phyloP scores from a whole-genome alignment of 1,284 basidiomycete species.

The Cryptococcus maquisensis region DNA sequence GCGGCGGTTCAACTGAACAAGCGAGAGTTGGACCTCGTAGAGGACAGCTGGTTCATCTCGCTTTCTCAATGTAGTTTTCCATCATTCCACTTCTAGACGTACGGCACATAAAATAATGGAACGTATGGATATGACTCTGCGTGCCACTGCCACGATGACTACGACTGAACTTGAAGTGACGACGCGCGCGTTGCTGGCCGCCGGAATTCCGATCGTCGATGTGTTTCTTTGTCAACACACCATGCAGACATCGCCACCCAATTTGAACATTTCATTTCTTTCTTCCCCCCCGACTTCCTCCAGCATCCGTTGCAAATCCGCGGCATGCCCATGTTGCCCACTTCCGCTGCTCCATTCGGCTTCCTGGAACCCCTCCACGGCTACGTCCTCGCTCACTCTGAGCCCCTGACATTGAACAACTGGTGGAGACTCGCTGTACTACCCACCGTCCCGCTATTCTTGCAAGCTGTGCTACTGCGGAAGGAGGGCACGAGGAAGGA shows the following conservation, averaged over 20 bases:
- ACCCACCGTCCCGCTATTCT: conserved; percentile 23
- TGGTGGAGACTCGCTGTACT: conserved; percentile 16
- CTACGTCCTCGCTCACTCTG: conserved; percentile 19
- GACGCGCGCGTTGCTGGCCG: too few species aligned
- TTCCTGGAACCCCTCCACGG: conserved; percentile 24
- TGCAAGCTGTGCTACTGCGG: conserved; percentile 30
- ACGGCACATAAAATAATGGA: too few species aligned
- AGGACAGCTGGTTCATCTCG: too few species aligned
- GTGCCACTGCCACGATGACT: too few species aligned
- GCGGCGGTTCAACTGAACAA: too few species aligned
- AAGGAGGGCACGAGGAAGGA: conserved; percentile 15
- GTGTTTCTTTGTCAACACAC: too few species aligned
- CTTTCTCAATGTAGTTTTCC: too few species aligned
- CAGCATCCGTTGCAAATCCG: background rate
- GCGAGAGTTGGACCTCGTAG: too few species aligned
- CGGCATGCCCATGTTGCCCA: conserved; percentile 10
- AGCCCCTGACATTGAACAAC: conserved; percentile 19
- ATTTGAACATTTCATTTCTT: background rate
- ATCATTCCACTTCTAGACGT: too few species aligned
- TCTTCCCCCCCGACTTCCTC: background rate
- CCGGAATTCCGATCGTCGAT: too few species aligned
- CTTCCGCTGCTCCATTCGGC: conserved; percentile 19
- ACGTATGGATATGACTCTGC: too few species aligned
- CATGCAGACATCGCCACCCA: background rate
- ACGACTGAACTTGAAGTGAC: too few species aligned